These are phyloP conservation scores for Fusarium kyushuense DNA, from an alignment of 2,329 filamentous ascomycete genomes.

Conservation along the genomic window DNA sequence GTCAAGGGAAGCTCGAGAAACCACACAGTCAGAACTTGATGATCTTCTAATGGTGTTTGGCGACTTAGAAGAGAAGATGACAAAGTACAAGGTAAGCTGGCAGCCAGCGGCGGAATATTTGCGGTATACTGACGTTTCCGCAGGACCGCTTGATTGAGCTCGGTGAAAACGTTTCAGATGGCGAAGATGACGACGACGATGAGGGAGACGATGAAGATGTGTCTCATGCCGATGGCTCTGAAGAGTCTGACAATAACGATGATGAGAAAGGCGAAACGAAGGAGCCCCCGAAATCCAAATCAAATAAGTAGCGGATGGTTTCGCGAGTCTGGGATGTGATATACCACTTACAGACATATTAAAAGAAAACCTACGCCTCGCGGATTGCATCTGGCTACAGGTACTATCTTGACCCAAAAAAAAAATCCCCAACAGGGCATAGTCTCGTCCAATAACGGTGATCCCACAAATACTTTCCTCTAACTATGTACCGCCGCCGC, in stretches of 20 bases:
- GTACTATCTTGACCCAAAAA: slow-evolving; percentile 38
- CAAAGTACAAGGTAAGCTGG: slow-evolving; percentile 75
- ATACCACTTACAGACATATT: slow-evolving; percentile 50
- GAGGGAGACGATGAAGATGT: slow-evolving; percentile 63
- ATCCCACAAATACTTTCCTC: slow-evolving; percentile 48
- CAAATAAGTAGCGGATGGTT: slow-evolving; percentile 7
- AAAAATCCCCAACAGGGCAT: slow-evolving; percentile 47
- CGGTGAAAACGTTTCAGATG: slow-evolving; percentile 79
- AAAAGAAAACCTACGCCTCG: slow-evolving; percentile 42
- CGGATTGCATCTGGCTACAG: slow-evolving; percentile 48
- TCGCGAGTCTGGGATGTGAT: slow-evolving; percentile 25
- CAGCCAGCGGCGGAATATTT: background rate
- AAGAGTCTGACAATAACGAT: slow-evolving; percentile 12
- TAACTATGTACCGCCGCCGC: slow-evolving; percentile 2
- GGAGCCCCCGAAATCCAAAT: slow-evolving; percentile 3
- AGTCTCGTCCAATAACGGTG: slow-evolving; percentile 54
- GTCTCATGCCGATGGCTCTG: slow-evolving; percentile 31
- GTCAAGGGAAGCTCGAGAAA: slow-evolving; percentile 72
- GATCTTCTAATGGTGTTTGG: slow-evolving; percentile 85
- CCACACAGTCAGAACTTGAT: slow-evolving; percentile 79
- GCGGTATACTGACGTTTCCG: slow-evolving; percentile 18
- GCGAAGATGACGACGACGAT: slow-evolving; percentile 74
- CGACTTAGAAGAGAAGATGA: slow-evolving; percentile 81
- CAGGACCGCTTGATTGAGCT: slow-evolving; percentile 72
- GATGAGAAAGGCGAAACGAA: slow-evolving; percentile 21